Percentiles rank a stretch among this genome's conserved stretches.
Conservation (phyloP, 495 filamentous ascomycete species). For the Pyrenula aspistea region DNA sequence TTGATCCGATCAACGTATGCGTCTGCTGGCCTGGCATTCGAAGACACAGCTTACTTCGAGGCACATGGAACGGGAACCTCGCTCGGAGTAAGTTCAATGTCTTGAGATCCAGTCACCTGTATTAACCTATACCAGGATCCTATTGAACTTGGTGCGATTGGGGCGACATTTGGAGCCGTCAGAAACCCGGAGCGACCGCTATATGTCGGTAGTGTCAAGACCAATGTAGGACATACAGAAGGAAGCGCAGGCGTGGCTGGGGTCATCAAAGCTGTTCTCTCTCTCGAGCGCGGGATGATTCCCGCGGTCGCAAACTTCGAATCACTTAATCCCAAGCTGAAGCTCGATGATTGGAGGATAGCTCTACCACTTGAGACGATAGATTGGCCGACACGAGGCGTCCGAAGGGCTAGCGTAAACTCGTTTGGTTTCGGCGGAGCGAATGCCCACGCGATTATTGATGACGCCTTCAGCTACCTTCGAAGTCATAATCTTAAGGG, state of each 20-base stretch:
- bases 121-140: background rate
- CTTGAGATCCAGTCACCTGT: background rate
- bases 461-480: slow-evolving; percentile 16
- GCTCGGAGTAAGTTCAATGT: slow-evolving; percentile 12
- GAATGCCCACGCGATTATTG: slow-evolving; percentile 15
- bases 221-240: slow-evolving; percentile 20
- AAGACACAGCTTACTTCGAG: slow-evolving; percentile 14
- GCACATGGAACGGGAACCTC: slow-evolving; percentile 30
- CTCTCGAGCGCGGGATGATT: slow-evolving; percentile 28
- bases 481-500: slow-evolving; percentile 3
- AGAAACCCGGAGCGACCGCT: background rate
- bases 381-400: slow-evolving; percentile 13
- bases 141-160: background rate
- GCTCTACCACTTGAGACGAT: slow-evolving; percentile 1
- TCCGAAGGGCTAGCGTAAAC: slow-evolving; percentile 15
- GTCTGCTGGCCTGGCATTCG: slow-evolving; percentile 11
- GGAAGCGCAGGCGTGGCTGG: slow-evolving; percentile 39
- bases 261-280: slow-evolving; percentile 34
- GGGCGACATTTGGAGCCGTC: background rate
- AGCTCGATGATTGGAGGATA: slow-evolving; percentile 3
- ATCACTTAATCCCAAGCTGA: slow-evolving; percentile 12
- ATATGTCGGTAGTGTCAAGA: slow-evolving; percentile 5
- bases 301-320: slow-evolving; percentile 22
- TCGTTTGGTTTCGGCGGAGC: slow-evolving; percentile 20
- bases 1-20: slow-evolving; percentile 14